Conservation (phyloP, 148 eudicot genomes). For the Bassia scoparia region DNA sequence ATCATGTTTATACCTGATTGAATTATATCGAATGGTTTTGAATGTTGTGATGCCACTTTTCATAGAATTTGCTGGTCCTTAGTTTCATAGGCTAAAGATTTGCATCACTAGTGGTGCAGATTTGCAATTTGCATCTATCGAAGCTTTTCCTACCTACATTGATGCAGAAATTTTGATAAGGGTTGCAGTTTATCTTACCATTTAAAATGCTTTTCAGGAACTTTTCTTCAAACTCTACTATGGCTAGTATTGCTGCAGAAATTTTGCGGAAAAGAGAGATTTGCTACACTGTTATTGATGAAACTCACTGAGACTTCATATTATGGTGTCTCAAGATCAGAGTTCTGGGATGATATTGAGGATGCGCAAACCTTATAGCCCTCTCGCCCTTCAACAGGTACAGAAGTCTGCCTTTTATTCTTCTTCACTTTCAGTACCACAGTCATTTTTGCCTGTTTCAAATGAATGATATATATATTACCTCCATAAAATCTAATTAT, state of each 20-base stretch:
- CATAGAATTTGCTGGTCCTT: not conserved
- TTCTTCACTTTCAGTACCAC: not conserved
- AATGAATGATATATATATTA: not conserved
- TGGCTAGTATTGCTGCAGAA: constrained; percentile 79
- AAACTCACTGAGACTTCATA: constrained; percentile 87
- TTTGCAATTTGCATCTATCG: not conserved
- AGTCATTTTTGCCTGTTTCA: not conserved
- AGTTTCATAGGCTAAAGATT: not conserved
- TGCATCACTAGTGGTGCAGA: too few species aligned
- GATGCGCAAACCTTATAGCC: constrained; percentile 81
- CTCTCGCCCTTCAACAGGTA: constrained; percentile 92
- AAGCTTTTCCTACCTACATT: not conserved
- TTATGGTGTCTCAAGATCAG: constrained; percentile 88
- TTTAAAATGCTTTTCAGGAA: constrained; percentile 49
- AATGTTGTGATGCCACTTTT: not conserved
- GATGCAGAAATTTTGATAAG: not conserved
- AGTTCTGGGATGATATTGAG: constrained; percentile 97
- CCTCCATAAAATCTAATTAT: not conserved
- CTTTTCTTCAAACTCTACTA: constrained; percentile 76
- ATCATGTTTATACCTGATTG: not conserved
- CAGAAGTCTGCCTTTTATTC: not conserved
- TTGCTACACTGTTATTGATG: constrained; percentile 79
- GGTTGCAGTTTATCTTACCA: not conserved
- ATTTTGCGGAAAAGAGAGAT: constrained; percentile 90
- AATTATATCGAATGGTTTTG: not conserved